These are phyloP conservation scores for Ogataea ganodermae DNA, from an alignment of 805 yeast genomes.

Conservation along the genomic window DNA sequence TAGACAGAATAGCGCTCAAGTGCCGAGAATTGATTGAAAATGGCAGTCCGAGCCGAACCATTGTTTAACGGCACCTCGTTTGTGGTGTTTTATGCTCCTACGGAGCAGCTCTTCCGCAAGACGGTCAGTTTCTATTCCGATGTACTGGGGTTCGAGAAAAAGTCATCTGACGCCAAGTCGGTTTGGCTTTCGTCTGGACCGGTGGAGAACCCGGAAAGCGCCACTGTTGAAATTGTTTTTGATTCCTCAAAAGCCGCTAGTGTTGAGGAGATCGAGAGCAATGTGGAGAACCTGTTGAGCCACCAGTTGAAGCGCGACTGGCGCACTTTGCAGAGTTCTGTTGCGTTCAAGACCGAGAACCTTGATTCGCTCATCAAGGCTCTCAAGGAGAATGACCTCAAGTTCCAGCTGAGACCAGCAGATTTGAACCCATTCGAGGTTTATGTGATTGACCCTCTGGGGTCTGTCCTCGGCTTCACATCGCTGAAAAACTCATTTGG, in stretches of 20 bases:
- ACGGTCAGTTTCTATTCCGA: constrained; percentile 60
- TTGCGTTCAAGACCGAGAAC: constrained; percentile 49
- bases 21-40: constrained; percentile 5
- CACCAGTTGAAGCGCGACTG: constrained; percentile 43
- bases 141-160: constrained; percentile 40
- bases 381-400: constrained; percentile 35
- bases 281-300: constrained; percentile 30
- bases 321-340: constrained; percentile 48
- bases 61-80: constrained; percentile 60
- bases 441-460: constrained; percentile 81
- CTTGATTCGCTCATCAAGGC: constrained; percentile 40
- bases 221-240: constrained; percentile 28
- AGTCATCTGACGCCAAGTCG: constrained; percentile 31
- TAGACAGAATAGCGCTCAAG: neutral
- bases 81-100: constrained; percentile 55
- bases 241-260: constrained; percentile 31
- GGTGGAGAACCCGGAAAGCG: constrained; percentile 24
- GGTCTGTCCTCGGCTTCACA: constrained; percentile 80
- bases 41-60: constrained; percentile 31
- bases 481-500: constrained; percentile 56
- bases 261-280: constrained; percentile 27
- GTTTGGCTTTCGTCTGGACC: constrained; percentile 34
- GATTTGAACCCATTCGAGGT: constrained; percentile 74
- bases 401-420: constrained; percentile 66
- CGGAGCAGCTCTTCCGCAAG: constrained; percentile 41